Percentiles rank a stretch among this genome's conserved stretches.
Conservation (phyloP, 179 eudicot genomes). For the Spergularia azorica region DNA sequence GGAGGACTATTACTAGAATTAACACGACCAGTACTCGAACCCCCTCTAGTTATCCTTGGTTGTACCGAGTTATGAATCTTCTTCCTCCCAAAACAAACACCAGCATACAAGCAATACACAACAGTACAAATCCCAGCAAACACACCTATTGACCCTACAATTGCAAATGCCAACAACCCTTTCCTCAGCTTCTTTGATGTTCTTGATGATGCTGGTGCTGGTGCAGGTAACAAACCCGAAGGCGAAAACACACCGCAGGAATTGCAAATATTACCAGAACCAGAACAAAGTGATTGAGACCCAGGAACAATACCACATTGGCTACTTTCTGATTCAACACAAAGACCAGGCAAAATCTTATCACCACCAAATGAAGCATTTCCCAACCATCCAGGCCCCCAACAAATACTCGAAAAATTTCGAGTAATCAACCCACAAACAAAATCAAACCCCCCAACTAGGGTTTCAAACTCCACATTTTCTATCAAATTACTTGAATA, state of each 20-base stretch:
- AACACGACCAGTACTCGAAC: slow-evolving; percentile 43
- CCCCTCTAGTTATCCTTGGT: slow-evolving; percentile 65
- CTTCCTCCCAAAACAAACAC: slow-evolving; percentile 79
- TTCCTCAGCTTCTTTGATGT: slow-evolving; percentile 47
- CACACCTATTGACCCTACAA: slow-evolving; percentile 74
- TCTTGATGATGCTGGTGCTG: slow-evolving; percentile 24
- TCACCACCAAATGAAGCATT: slow-evolving; percentile 21
- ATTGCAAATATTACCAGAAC: slow-evolving; percentile 61
- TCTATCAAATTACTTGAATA: slow-evolving; percentile 36
- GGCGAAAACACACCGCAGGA: slow-evolving; percentile 32
- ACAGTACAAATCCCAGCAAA: slow-evolving; percentile 65
- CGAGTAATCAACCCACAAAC: slow-evolving; percentile 59
- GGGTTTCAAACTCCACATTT: slow-evolving; percentile 57
- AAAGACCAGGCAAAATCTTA: slow-evolving; percentile 71
- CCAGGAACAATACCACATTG: slow-evolving; percentile 68
- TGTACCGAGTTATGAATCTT: slow-evolving; percentile 91
- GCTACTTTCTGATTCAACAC: slow-evolving; percentile 56
- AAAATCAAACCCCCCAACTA: slow-evolving; percentile 65
- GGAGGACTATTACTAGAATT: slow-evolving; percentile 55
- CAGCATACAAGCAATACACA: slow-evolving; percentile 66
- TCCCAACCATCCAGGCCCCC: slow-evolving; percentile 88
- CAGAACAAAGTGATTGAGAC: slow-evolving; percentile 65
- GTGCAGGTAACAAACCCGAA: slow-evolving; percentile 24
- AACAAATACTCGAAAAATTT: slow-evolving; percentile 71
- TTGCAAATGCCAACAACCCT: slow-evolving; percentile 70